Evolutionary conservation across 306 rosid species (phyloP).

Genomic region (Quercus gilva): DNA sequence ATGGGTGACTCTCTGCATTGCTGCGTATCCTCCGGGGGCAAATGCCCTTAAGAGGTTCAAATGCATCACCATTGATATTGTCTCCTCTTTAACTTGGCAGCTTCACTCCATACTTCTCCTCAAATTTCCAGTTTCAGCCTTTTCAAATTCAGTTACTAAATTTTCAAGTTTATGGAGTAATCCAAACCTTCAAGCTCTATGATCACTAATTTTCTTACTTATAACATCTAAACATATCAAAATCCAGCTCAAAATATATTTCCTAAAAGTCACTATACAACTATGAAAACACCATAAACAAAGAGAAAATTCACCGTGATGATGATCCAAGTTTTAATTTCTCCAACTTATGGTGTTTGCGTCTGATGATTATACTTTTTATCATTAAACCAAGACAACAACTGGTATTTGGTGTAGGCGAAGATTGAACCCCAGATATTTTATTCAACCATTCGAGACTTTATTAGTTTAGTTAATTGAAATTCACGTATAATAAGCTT

Average conservation of each 20-base stretch:
- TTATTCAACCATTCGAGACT: too few species aligned
- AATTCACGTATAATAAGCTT: too few species aligned
- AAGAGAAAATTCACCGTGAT: too few species aligned
- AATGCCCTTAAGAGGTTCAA: slow-evolving; percentile 46
- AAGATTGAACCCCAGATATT: too few species aligned
- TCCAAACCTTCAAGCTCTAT: too few species aligned
- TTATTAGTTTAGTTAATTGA: accelerated
- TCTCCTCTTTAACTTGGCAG: slow-evolving; percentile 49
- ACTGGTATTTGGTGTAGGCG: too few species aligned
- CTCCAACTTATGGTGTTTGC: too few species aligned
- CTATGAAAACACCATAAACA: too few species aligned
- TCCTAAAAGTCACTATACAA: too few species aligned
- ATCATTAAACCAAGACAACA: neutral
- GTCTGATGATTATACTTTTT: accelerated
- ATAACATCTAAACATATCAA: neutral
- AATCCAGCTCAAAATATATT: too few species aligned
- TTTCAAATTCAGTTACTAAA: neutral
- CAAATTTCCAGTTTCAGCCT: neutral
- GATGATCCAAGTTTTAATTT: too few species aligned
- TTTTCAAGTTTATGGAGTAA: neutral
- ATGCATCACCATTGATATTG: slow-evolving; percentile 42
- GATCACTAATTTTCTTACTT: too few species aligned
- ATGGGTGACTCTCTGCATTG: slow-evolving; percentile 47
- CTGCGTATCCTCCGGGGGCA: slow-evolving; percentile 46
- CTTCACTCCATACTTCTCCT: slow-evolving; percentile 45